Evolutionary conservation across 441 rosid genomes (phyloP).

Genomic region (Euphorbia celastroides): DNA sequence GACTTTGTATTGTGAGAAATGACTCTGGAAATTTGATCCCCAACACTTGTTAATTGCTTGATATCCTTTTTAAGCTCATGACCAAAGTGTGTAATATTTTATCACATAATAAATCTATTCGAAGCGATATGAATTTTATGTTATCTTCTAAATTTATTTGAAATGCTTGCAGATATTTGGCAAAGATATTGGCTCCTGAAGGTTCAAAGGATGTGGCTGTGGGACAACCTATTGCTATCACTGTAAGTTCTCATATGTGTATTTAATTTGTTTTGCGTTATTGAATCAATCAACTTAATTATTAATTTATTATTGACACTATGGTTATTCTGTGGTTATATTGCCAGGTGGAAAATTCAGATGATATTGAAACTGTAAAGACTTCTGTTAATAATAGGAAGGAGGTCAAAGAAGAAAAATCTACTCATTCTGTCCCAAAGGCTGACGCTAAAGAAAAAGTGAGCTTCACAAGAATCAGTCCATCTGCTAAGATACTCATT

Average conservation of each 20-base stretch:
- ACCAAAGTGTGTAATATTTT: background rate
- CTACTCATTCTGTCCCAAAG: constrained; percentile 37
- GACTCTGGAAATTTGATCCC: constrained; percentile 4
- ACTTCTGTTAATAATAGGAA: constrained; percentile 40
- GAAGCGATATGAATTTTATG: constrained; percentile 1
- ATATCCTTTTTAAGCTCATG: background rate
- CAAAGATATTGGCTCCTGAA: constrained; percentile 65
- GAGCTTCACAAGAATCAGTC: constrained; percentile 75
- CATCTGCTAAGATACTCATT: constrained; percentile 81
- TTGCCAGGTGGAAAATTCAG: constrained; percentile 83
- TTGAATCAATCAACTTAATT: background rate
- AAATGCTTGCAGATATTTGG: constrained; percentile 52
- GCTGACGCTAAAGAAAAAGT: constrained; percentile 32
- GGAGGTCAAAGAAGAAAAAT: constrained; percentile 40
- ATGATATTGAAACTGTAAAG: constrained; percentile 63
- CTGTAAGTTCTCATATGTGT: constrained; percentile 35
- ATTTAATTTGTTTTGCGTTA: background rate
- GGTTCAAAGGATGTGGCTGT: constrained; percentile 72
- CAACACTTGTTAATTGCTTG: background rate
- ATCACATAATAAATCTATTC: background rate
- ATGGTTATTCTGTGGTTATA: constrained; percentile 17
- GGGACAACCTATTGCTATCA: constrained; percentile 64
- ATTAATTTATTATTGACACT: background rate
- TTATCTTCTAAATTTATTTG: constrained; percentile 8
- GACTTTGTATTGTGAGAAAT: background rate